Base-by-base conservation (phyloP, 345 rosid species). In the Cardiospermum halicacabum region DNA sequence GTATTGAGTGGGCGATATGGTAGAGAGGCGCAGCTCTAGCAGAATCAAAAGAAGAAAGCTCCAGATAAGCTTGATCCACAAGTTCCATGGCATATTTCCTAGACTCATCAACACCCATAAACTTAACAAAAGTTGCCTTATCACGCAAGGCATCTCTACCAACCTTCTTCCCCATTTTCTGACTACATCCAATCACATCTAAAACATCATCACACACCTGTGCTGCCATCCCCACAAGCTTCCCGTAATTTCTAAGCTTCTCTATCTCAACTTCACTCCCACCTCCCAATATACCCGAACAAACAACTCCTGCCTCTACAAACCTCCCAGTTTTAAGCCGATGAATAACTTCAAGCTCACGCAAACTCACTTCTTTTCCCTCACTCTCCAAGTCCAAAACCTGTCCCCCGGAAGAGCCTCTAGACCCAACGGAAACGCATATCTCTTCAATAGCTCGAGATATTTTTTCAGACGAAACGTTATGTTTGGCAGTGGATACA, bases 371-470 rank as follows among this genome's bases (percentile, higher is more conserved):
- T 1, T 74, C 65, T 21, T 58, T 71, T 8, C 88, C 86, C 66
- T 75, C 84, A 26, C 83, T 81, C 4, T 53, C 64, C 1, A 83
- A 58, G 67, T 85, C 88, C 58, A 75, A 80, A 0, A 79, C 55
- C 72, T 81, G 83, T n/a, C 86, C 86, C 2, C 84, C 88, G 15
- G 71, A 80, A 0, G 75, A 37, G 24, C 91, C 91, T 64, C 71
- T 71, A 7, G 85, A 36, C 30, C 88, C 91, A 3, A 71, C 69
- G 0, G 86, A 75, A 4, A 67, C 75, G 2, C 84, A 81, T 0
- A 80, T 69, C 86, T 85, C 88, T 0, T 58, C 58, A 8, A 83
- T 71, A 43, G 71, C 82, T 50, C 70, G 62, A 51, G n/a, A n/a
- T n/a, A 79, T 68, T 7, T 76, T 69, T 3, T 53, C 78, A 15